Evolutionary conservation across 352 stramenopile genomes (phyloP), one percentile per base, ranked within the genome.

Genomic region (Phytophthora aleatoria): DNA sequence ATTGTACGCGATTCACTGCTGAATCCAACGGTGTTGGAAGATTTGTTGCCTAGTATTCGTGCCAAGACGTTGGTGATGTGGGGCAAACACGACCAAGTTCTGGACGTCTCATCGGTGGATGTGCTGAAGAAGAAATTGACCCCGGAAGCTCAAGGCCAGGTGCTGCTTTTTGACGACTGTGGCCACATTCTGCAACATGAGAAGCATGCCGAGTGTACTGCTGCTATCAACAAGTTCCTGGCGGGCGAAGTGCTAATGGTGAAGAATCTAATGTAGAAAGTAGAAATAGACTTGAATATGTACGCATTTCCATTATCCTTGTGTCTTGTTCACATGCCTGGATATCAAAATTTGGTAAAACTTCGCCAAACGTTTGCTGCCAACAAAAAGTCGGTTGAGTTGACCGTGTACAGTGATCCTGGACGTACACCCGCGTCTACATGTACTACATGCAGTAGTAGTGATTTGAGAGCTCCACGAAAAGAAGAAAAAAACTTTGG

Each of bases 151-250:
- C 69, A 76, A 56, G 69, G 79, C 16, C 58, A 74, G 15, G 56
- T 85, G 5, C 55, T 89, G 27, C 67, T 87, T 5, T 77, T 90
- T 56, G 70, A 88, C 20, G 66, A 91, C 27, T 90, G 82, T 44
- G 84, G 84, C 3, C 84, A 93, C 64, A 79, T 79, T 50, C 39
- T 93, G 48, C 84, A 93, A 56, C 80, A 91, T 47, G 84, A 93
- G 48, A 85, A 80, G 28, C 31, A 83, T 52, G 67, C 69, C 0
- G 78, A 87, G 48, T 84, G 73, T 47, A 83, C 81, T 5, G 69
- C 64, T 16, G 81, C 81, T 15, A 89, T 92, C 67, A 90, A 90
- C 56, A 64, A 77, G 53, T 87, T 91, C 35, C 43, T 91, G 36
- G 58, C 62, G 27, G 45, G 65, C 13, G 65, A 73, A 50, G 26